Percentiles rank a stretch among this genome's conserved stretches.
Conservation (phyloP, 768 basidiomycete genomes). For the Trametes elegans region DNA sequence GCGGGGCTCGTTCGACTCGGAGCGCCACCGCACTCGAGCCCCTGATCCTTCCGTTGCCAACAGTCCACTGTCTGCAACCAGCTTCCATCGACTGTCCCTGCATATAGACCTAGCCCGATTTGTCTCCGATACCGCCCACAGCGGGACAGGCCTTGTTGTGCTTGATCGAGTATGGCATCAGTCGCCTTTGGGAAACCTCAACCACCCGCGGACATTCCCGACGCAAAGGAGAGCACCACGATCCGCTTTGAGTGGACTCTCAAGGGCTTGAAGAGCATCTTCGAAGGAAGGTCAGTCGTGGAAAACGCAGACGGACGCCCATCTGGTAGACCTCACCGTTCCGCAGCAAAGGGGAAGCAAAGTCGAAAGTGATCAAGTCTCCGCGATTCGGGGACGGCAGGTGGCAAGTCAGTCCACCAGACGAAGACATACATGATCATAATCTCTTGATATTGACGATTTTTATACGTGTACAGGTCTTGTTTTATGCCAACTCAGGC, state of each 20-base stretch:
- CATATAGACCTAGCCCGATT: too few species aligned
- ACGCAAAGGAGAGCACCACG: constrained; percentile 46
- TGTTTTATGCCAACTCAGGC: constrained; percentile 85
- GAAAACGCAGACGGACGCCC: not conserved
- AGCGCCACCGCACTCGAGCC: too few species aligned
- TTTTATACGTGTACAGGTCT: constrained; percentile 42
- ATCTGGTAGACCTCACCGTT: not conserved
- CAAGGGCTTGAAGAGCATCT: constrained; percentile 63
- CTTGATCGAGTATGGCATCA: too few species aligned
- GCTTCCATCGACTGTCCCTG: too few species aligned
- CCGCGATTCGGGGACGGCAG: constrained; percentile 71
- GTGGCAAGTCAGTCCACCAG: constrained; percentile 56
- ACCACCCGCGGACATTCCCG: not conserved
- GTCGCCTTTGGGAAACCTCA: not conserved
- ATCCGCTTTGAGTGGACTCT: constrained; percentile 80
- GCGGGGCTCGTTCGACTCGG: too few species aligned
- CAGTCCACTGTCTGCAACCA: too few species aligned
- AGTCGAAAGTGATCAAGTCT: constrained; percentile 77
- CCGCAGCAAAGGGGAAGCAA: constrained; percentile 64
- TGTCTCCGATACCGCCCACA: too few species aligned
- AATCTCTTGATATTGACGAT: not conserved
- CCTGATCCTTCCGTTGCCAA: too few species aligned
- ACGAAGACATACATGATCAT: not conserved
- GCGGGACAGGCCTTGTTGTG: too few species aligned
- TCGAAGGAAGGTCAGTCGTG: constrained; percentile 65